A percentile compares a stretch with the other conserved stretches of the same genome.
Evolutionary conservation across 805 yeast genomes (phyloP).

Genomic region (Candida sonorensis): DNA sequence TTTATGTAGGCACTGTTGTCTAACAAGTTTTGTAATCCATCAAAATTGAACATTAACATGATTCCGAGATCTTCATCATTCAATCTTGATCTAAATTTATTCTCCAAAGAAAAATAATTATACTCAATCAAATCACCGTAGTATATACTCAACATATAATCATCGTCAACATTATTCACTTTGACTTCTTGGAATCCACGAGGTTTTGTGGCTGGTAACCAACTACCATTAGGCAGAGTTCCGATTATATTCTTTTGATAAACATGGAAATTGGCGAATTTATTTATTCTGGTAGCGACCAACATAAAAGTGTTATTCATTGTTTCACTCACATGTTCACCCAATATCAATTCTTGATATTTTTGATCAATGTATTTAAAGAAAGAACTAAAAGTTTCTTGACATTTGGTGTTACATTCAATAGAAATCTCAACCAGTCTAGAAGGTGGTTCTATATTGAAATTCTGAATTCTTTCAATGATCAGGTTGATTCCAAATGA

Average conservation of each 20-base stretch:
- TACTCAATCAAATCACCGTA: conserved; percentile 76
- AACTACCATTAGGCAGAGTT: conserved; percentile 52
- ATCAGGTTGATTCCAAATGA: conserved; percentile 12
- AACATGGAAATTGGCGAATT: conserved; percentile 53
- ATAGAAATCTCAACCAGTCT: conserved; percentile 6
- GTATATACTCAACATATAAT: conserved; percentile 54
- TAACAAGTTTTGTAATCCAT: conserved; percentile 67
- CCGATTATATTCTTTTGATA: conserved; percentile 46
- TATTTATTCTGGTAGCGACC: conserved; percentile 58
- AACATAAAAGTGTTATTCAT: conserved; percentile 44
- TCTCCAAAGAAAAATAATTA: conserved; percentile 57
- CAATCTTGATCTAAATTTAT: conserved; percentile 40
- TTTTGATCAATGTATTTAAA: conserved; percentile 49
- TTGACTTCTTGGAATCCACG: conserved; percentile 59
- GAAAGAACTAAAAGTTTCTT: conserved; percentile 46
- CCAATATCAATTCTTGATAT: conserved; percentile 41
- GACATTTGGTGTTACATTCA: conserved; percentile 10
- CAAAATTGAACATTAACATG: conserved; percentile 61
- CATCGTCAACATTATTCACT: conserved; percentile 38
- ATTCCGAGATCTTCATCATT: conserved; percentile 55
- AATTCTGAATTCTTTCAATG: conserved; percentile 8
- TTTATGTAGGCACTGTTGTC: conserved; percentile 42
- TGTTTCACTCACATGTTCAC: conserved; percentile 40
- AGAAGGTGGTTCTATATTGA: conserved; percentile 11
- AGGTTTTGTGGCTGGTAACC: conserved; percentile 63